Percentiles rank a stretch among this genome's conserved stretches.
Conservation (phyloP, 2,329 filamentous ascomycete genomes). For the Talaromyces sp. region DNA sequence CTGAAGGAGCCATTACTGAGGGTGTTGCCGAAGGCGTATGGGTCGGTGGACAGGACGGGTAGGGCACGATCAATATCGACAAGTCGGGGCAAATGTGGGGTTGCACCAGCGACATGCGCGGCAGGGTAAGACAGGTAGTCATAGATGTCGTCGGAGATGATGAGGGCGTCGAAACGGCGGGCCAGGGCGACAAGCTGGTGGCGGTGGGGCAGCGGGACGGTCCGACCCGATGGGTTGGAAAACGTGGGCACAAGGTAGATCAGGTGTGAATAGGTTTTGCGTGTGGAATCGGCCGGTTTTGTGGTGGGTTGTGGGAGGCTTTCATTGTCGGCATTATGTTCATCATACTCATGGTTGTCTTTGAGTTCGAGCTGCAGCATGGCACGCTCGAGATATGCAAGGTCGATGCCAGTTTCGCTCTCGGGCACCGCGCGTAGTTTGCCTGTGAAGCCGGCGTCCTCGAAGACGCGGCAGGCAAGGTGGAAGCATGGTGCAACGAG, state of each 20-base stretch:
- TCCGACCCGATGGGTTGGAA: slow-evolving; percentile 3
- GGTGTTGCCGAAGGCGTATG: slow-evolving; percentile 72
- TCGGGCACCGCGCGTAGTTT: slow-evolving; percentile 4
- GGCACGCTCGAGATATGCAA: neutral
- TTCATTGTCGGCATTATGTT: too few relatives aligned
- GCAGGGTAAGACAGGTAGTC: slow-evolving; percentile 42
- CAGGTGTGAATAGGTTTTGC: neutral
- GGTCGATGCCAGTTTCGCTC: slow-evolving; percentile 2
- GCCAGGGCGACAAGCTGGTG: slow-evolving; percentile 64
- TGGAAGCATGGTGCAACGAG: slow-evolving; percentile 1
- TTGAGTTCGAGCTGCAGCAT: too few relatives aligned
- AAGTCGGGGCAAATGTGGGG: slow-evolving; percentile 56
- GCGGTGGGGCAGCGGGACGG: slow-evolving; percentile 42
- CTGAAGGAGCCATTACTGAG: slow-evolving; percentile 80
- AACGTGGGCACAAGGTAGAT: slow-evolving; percentile 8
- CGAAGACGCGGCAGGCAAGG: slow-evolving; percentile 2
- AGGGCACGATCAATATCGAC: slow-evolving; percentile 67
- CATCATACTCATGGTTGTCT: neutral
- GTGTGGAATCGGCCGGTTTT: neutral
- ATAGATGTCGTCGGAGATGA: slow-evolving; percentile 84
- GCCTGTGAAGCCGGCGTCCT: slow-evolving; percentile 3
- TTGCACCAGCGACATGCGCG: neutral
- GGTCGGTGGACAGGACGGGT: slow-evolving; percentile 51
- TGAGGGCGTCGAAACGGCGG: slow-evolving; percentile 66
- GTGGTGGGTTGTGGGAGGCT: neutral